Conservation (phyloP, 179 eudicot genomes). For the Silene vulgaris region DNA sequence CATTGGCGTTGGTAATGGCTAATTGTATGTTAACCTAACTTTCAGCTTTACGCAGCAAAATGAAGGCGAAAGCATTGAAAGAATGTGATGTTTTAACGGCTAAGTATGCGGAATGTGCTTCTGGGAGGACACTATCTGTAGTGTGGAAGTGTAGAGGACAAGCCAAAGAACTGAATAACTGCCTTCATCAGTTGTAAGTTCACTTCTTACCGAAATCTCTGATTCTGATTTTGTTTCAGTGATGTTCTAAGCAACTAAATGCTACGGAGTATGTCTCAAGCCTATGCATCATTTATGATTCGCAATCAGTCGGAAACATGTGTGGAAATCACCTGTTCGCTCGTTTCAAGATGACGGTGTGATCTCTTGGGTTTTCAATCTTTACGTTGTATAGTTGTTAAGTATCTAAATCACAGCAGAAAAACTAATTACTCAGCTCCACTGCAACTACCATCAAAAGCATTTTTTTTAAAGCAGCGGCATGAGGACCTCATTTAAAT, state of each 20-base stretch:
- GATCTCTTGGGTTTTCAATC: neutral
- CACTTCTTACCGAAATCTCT: neutral
- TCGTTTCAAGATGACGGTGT: too few species aligned
- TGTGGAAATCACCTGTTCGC: too few species aligned
- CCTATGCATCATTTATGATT: too few species aligned
- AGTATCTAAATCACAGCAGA: too few species aligned
- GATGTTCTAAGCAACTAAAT: too few species aligned
- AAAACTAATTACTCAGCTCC: too few species aligned
- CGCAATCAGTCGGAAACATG: too few species aligned
- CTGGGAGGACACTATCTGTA: conserved; percentile 80
- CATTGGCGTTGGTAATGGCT: conserved; percentile 14
- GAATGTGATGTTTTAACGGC: conserved; percentile 62
- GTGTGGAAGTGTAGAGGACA: conserved; percentile 86
- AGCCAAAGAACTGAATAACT: conserved; percentile 74
- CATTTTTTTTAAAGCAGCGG: neutral
- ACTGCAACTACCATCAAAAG: too few species aligned
- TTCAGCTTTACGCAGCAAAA: conserved; percentile 96
- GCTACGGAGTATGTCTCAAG: too few species aligned
- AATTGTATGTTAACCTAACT: conserved; percentile 30
- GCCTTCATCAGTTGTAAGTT: conserved; percentile 90
- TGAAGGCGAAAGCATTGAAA: conserved; percentile 88
- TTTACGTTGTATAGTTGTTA: neutral
- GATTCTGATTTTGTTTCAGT: too few species aligned
- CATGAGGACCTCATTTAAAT: neutral
- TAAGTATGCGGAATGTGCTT: conserved; percentile 86